phyloP scores from a whole-genome alignment of 768 basidiomycete species.

The Austroboletus festivus region DNA sequence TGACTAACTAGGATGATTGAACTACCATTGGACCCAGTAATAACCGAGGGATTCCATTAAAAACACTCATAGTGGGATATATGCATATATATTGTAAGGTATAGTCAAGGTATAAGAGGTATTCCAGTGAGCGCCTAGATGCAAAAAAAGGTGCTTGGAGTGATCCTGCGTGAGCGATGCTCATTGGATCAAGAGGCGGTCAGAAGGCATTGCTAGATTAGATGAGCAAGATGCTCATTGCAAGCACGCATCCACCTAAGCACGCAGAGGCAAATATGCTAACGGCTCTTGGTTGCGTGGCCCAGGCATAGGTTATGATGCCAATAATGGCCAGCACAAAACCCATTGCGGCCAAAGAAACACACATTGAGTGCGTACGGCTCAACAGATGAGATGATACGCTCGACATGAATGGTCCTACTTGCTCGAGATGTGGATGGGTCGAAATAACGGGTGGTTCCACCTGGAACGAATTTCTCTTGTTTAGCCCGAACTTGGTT shows the following conservation, averaged over 20 bases:
- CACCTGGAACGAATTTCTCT: constrained; percentile 3
- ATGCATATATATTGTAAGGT: no score
- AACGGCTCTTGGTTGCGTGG: constrained; percentile 42
- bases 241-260: constrained; percentile 35
- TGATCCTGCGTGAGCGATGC: no score
- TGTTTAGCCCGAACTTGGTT: background rate
- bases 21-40: no score
- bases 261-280: constrained; percentile 42
- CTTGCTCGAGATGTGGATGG: constrained; percentile 51
- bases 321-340: constrained; percentile 51
- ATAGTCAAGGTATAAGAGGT: no score
- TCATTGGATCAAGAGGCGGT: no score
- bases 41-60: no score
- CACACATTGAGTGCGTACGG: constrained; percentile 48
- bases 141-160: no score
- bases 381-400: constrained; percentile 45
- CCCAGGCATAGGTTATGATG: constrained; percentile 52
- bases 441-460: constrained; percentile 37
- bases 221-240: constrained; percentile 13
- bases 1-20: no score
- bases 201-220: constrained; percentile 3
- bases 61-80: no score
- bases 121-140: no score
- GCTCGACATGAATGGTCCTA: constrained; percentile 43
- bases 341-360: constrained; percentile 43